Conservation (phyloP, 148 eudicot species). For the Vaccinium vitisidaea region DNA sequence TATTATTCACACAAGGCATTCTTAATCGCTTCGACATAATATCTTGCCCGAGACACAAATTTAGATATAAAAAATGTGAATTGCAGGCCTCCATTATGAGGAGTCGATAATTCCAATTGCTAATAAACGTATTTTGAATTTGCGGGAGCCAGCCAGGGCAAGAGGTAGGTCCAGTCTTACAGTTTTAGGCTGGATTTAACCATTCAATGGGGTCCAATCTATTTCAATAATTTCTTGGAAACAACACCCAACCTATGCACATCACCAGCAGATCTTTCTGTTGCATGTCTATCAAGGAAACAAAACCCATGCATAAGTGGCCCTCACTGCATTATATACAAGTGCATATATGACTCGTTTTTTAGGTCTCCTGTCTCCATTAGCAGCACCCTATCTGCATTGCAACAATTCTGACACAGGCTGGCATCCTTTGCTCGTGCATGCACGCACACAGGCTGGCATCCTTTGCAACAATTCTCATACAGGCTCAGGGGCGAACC, state of each 20-base stretch:
- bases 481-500: no score
- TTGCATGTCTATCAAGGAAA: neutral
- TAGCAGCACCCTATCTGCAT: no score
- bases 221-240: neutral
- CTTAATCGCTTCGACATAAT: no score
- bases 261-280: neutral
- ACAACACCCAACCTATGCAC: neutral
- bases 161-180: neutral
- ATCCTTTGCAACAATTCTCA: no score
- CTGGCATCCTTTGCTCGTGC: no score
- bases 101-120: neutral
- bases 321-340: neutral
- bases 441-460: no score
- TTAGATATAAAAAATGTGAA: no score
- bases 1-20: no score
- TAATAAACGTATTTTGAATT: neutral
- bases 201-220: neutral
- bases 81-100: neutral
- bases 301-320: neutral
- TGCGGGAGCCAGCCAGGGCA: neutral
- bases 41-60: no score
- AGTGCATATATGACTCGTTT: no score
- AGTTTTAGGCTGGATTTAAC: neutral
- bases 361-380: no score
- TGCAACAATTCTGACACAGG: no score